phyloP scores from a whole-genome alignment of 495 filamentous ascomycete genomes.

The Amphirosellinia nigrospora region DNA sequence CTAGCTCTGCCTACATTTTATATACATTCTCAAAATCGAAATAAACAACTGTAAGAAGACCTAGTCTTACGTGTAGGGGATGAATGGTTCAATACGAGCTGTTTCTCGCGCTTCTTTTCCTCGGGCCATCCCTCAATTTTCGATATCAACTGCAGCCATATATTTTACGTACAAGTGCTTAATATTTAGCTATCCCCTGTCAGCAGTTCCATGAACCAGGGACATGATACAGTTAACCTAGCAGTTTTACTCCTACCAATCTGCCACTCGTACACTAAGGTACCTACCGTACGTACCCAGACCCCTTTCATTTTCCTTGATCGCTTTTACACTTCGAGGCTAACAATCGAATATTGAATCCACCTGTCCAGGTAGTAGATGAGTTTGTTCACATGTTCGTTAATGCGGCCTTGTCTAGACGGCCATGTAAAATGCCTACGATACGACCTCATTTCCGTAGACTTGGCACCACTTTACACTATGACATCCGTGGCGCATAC shows the following conservation, averaged over 20 bases:
- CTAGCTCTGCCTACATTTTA: not conserved
- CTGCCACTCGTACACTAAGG: not conserved
- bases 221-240: conserved; percentile 3
- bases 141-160: not conserved
- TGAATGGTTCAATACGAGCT: conserved; percentile 6
- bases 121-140: not conserved
- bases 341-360: not conserved
- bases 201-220: not conserved
- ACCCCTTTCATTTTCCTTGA: conserved; percentile 6
- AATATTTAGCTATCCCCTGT: not conserved
- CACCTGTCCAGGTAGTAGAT: not conserved
- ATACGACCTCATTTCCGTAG: conserved; percentile 4
- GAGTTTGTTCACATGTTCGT: not conserved
- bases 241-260: not conserved
- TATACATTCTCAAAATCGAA: not conserved
- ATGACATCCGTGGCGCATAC: conserved; percentile 11
- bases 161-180: conserved; percentile 11
- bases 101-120: not conserved
- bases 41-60: too few species aligned
- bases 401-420: conserved; percentile 13
- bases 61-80: not conserved
- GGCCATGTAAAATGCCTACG: not conserved
- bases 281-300: not conserved
- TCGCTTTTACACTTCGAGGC: not conserved
- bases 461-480: conserved; percentile 5